These are phyloP conservation scores for Poa annua DNA, from an alignment of 176 grass and related monocot species.

Conservation along the genomic window DNA sequence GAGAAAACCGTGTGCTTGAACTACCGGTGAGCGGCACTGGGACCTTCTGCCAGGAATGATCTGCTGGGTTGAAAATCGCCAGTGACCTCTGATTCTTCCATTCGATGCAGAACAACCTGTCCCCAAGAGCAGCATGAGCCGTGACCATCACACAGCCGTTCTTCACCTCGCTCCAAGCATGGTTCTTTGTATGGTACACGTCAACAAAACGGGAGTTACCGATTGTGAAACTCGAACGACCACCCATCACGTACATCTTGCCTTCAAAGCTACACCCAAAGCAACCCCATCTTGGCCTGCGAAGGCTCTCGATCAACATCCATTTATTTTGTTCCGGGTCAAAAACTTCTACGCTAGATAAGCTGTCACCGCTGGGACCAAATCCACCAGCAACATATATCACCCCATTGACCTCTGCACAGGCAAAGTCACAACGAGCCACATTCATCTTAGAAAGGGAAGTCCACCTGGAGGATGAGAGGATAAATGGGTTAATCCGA, in stretches of 20 bases:
- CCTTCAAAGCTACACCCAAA: slow-evolving; percentile 80
- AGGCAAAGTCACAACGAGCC: slow-evolving; percentile 83
- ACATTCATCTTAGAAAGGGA: slow-evolving; percentile 77
- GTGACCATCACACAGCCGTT: slow-evolving; percentile 96
- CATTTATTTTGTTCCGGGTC: slow-evolving; percentile 69
- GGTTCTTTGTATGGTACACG: slow-evolving; percentile 57
- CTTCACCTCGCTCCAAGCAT: slow-evolving; percentile 69
- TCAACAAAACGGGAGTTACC: slow-evolving; percentile 78
- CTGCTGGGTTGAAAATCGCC: slow-evolving; percentile 64
- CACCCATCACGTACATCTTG: slow-evolving; percentile 91
- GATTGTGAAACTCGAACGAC: slow-evolving; percentile 87
- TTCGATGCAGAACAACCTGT: slow-evolving; percentile 81
- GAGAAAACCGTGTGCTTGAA: slow-evolving; percentile 66
- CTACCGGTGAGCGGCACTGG: slow-evolving; percentile 77
- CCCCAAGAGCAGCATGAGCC: slow-evolving; percentile 60
- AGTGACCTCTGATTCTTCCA: slow-evolving; percentile 89
- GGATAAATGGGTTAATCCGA: slow-evolving; percentile 37
- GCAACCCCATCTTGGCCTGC: slow-evolving; percentile 85
- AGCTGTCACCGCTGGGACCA: slow-evolving; percentile 67
- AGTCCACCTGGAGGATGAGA: slow-evolving; percentile 66
- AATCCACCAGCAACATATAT: slow-evolving; percentile 87
- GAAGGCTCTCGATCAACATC: slow-evolving; percentile 67
- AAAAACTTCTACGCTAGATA: slow-evolving; percentile 91
- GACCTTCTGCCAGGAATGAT: slow-evolving; percentile 70
- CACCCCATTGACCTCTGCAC: slow-evolving; percentile 65